phyloP scores from a whole-genome alignment of 768 basidiomycete genomes.

The Botryobasidium botryosum region DNA sequence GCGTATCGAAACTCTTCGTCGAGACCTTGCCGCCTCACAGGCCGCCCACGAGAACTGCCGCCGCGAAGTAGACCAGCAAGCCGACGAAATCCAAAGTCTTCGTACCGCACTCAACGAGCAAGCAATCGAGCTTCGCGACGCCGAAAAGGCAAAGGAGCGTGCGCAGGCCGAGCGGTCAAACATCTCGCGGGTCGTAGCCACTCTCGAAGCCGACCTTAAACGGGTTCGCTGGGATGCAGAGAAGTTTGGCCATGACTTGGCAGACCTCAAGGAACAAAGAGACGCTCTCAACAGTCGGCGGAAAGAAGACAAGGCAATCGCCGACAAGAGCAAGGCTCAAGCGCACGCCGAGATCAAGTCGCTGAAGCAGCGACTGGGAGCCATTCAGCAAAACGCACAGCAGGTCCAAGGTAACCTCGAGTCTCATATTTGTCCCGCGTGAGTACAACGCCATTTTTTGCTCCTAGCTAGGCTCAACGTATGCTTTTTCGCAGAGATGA shows the following conservation, averaged over 20 bases:
- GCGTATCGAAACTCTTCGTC: slow-evolving; percentile 45
- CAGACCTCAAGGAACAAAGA: slow-evolving; percentile 46
- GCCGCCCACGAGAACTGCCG: slow-evolving; percentile 53
- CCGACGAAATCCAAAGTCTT: slow-evolving; percentile 59
- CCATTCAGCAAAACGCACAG: slow-evolving; percentile 27
- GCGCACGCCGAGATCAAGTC: slow-evolving; percentile 45
- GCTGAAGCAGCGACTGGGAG: slow-evolving; percentile 47
- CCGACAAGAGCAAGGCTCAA: slow-evolving; percentile 49
- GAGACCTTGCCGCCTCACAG: slow-evolving; percentile 42
- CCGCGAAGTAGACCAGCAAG: slow-evolving; percentile 54
- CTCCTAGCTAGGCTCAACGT: background rate
- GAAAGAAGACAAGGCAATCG: slow-evolving; percentile 22
- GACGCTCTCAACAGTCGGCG: slow-evolving; percentile 22
- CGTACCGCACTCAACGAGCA: slow-evolving; percentile 21
- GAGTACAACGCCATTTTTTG: too few relatives aligned
- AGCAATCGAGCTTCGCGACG: slow-evolving; percentile 42
- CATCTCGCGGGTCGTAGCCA: slow-evolving; percentile 46
- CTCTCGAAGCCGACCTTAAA: slow-evolving; percentile 53
- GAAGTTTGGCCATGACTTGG: slow-evolving; percentile 61
- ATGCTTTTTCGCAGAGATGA: slow-evolving; percentile 31
- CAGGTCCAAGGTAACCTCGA: slow-evolving; percentile 31
- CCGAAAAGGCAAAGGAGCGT: slow-evolving; percentile 46
- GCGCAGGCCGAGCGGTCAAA: slow-evolving; percentile 45
- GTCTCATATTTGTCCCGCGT: slow-evolving; percentile 45
- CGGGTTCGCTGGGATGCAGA: slow-evolving; percentile 65